Evolutionary conservation across 1,139 yeast genomes (phyloP).

Genomic region (Pichia sp.): DNA sequence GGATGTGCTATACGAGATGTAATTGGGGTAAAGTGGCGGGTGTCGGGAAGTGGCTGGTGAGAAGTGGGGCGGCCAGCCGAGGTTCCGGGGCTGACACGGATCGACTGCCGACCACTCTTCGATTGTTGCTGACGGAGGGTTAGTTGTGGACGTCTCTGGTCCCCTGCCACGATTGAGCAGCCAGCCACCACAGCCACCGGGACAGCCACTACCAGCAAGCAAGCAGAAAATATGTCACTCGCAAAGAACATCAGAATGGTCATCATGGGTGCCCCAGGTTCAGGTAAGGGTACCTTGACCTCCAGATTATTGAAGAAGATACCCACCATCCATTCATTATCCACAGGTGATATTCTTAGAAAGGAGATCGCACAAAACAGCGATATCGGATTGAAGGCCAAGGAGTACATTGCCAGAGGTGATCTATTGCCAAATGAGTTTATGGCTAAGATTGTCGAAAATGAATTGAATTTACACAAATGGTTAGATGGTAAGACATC

Average conservation of each 20-base stretch:
- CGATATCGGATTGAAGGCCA: constrained; percentile 57
- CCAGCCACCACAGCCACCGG: no score
- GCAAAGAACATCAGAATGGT: constrained; percentile 59
- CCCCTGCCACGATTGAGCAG: no score
- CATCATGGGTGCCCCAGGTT: constrained; percentile 89
- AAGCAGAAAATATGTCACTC: no score
- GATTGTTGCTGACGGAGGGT: no score
- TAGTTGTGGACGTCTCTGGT: no score
- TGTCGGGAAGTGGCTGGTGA: no score
- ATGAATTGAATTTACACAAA: constrained; percentile 42
- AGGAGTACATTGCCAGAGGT: constrained; percentile 58
- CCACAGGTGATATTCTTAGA: constrained; percentile 85
- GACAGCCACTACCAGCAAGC: no score
- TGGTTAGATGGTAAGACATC: constrained; percentile 50
- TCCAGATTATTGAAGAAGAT: constrained; percentile 56
- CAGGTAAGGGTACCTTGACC: constrained; percentile 93
- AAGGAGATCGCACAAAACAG: constrained; percentile 59
- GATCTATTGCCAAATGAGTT: constrained; percentile 68
- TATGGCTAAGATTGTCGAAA: constrained; percentile 59
- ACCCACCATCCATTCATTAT: constrained; percentile 50
- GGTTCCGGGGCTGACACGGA: no score
- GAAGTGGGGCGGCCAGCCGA: no score
- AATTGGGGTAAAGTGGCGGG: no score
- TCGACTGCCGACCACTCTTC: no score
- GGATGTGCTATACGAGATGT: no score